These are phyloP conservation scores for Aspergillus haitiensis DNA, from an alignment of 495 filamentous ascomycete genomes.

Conservation along the genomic window DNA sequence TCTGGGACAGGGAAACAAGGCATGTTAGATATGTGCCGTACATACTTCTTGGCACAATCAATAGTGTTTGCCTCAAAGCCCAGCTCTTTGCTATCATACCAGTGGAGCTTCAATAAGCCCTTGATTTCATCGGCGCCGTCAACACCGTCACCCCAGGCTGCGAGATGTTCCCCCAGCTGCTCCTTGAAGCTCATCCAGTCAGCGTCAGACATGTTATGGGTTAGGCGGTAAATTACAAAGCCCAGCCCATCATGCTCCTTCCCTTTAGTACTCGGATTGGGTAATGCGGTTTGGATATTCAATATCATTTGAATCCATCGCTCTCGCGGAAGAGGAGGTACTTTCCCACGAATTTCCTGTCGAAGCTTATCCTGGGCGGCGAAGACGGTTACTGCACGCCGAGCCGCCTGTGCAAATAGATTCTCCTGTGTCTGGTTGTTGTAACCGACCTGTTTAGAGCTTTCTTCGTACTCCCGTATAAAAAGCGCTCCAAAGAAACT, in stretches of 20 bases:
- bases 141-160: constrained; percentile 31
- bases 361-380: constrained; percentile 23
- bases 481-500: neutral
- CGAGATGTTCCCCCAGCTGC: constrained; percentile 29
- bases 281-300: neutral
- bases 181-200: constrained; percentile 29
- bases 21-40: neutral
- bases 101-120: constrained; percentile 30
- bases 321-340: constrained; percentile 19
- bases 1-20: neutral
- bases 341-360: constrained; percentile 19
- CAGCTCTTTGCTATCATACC: constrained; percentile 35
- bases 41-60: constrained; percentile 31
- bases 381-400: constrained; percentile 11
- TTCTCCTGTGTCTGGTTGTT: constrained; percentile 19
- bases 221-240: constrained; percentile 34
- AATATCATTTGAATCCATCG: constrained; percentile 20
- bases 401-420: neutral
- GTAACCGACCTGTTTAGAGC: neutral
- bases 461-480: neutral
- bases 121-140: constrained; percentile 27
- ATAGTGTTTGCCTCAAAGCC: constrained; percentile 29
- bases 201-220: constrained; percentile 24
- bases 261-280: constrained; percentile 2
- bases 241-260: constrained; percentile 15